Evolutionary conservation across 2,329 filamentous ascomycete genomes (phyloP), one percentile per base, ranked within the genome.

Genomic region (Tolypocladium pustulatum): DNA sequence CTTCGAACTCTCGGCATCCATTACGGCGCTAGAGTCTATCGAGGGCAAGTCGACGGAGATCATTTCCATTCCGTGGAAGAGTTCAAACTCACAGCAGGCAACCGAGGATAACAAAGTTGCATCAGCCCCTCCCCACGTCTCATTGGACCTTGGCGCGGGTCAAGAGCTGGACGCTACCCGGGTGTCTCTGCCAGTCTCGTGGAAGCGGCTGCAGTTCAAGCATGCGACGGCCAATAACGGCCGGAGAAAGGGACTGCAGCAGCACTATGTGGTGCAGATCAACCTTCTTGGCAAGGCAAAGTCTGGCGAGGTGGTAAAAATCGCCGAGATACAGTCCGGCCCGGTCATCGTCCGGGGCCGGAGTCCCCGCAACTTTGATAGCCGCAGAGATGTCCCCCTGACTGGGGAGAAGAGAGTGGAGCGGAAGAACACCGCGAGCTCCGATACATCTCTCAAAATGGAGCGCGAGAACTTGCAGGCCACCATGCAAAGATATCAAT

Each of bases 221-320:
- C 94, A 96, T 65, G 93, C 93, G 2, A 97, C 93, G 0, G 93
- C 93, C 56, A 97, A 97, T 71, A 97, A 97, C 69, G 93, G 93
- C 15, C 84, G 93, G 57, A 83, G 93, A 64, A 97, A 97, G 74
- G 93, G 96, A 63, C 77, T 97, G 54, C 93, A 97, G 70, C 93
- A 97, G 72, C 92, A 97, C 71, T 97, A 97, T 70, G 82, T 95
- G 1, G 89, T 97, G 54, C 87, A 90, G 61, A 85, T 97, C 60
- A 91, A 87, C 71, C 81, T 97, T 12, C 77, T 94, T 41, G 91
- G 89, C 25, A 93, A 89, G 57, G 77, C 90, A n/a, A 78, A 81
- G 57, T 74, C 75, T 1, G 78, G 89, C 0, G 91, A 88, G 13
- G 83, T 86, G 30, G 78, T 88, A 58, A 83, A 82, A 62, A 85